Conservation (phyloP, 139 green algal genomes). For the Ettlia oleoabundans region DNA sequence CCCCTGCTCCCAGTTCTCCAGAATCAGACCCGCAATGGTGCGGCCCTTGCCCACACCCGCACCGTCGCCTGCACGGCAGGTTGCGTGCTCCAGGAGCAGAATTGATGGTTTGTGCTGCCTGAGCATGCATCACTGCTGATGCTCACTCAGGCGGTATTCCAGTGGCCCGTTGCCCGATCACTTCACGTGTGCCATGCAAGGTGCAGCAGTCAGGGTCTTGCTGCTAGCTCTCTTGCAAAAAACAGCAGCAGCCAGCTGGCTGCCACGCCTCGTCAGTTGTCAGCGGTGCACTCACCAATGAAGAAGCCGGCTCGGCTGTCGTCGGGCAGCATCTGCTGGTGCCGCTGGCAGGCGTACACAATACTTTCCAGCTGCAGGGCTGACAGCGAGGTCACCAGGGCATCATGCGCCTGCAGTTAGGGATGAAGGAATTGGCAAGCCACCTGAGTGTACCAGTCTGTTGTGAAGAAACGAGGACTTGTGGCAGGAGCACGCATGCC, state of each 20-base stretch:
- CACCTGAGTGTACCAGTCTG: too few species aligned
- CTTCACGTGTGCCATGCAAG: too few species aligned
- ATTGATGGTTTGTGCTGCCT: not conserved
- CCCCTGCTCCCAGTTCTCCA: constrained; percentile 85
- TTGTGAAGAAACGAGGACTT: not conserved
- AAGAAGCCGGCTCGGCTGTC: constrained; percentile 59
- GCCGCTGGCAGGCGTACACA: constrained; percentile 82
- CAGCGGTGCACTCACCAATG: constrained; percentile 52
- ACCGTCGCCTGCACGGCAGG: constrained; percentile 53
- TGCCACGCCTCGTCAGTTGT: not conserved
- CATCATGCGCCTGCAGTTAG: constrained; percentile 17
- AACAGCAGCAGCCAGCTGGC: not conserved
- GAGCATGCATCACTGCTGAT: too few species aligned
- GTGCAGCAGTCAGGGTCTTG: too few species aligned
- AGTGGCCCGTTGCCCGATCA: too few species aligned
- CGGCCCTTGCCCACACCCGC: constrained; percentile 80
- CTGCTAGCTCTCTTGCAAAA: too few species aligned
- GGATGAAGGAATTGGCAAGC: not conserved
- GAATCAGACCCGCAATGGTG: constrained; percentile 81
- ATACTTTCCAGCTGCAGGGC: constrained; percentile 89
- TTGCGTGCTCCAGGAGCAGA: too few species aligned
- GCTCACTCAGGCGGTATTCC: too few species aligned
- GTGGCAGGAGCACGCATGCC: too few species aligned
- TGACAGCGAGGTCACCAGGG: constrained; percentile 59
- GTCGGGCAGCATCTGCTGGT: constrained; percentile 65